Evolutionary conservation across 2,329 filamentous ascomycete genomes (phyloP), one percentile per base, ranked within the genome.

Genomic region (Endocalyx cinctus): DNA sequence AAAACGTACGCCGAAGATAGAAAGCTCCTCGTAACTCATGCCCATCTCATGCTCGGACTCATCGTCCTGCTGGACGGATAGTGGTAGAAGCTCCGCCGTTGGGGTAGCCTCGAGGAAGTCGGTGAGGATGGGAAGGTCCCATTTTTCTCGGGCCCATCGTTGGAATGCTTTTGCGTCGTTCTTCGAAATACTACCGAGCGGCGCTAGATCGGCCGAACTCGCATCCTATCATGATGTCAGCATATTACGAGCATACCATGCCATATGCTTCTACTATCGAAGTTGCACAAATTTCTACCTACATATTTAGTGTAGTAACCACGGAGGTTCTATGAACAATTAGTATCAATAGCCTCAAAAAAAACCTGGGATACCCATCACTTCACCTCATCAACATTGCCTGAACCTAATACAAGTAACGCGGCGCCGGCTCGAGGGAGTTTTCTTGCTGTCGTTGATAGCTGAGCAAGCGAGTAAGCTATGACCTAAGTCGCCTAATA

Each of bases 41-140:
- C 41, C 38, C 41, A 43, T 43, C n/a, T 25, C 16, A 14, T 17
- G 29, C 36, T 39, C 39, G 2, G 36, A 35, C 31, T 43, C 38
- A 22, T 41, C 38, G 13, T 43, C 35, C 31, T 43, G 41, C 31
- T 43, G 41, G 7, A 35, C 31, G 4, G 35, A 30, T 17, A 43
- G 17, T 6, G 38, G 41, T 4, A 38, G 25, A 2, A 41, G 26
- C 29, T 43, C 38, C 5, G 38, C 41, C 6, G 8, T 39, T n/a
- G 41, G 38, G 10, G 33, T 34, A 4, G 41, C 34, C 4, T 14
- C 20, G 4, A 41, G 18, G 18, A 44, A 44, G 14, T 34, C 31
- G 4, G 38, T 17, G 15, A 39, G 10, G 3, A 39, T 34, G 5
- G 37, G 26, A 11, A 38, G 33, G 15, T 32, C 18, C 31, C 35